These are phyloP conservation scores for Penicillium ucsense DNA, from an alignment of 495 filamentous ascomycete species.

Conservation along the genomic window DNA sequence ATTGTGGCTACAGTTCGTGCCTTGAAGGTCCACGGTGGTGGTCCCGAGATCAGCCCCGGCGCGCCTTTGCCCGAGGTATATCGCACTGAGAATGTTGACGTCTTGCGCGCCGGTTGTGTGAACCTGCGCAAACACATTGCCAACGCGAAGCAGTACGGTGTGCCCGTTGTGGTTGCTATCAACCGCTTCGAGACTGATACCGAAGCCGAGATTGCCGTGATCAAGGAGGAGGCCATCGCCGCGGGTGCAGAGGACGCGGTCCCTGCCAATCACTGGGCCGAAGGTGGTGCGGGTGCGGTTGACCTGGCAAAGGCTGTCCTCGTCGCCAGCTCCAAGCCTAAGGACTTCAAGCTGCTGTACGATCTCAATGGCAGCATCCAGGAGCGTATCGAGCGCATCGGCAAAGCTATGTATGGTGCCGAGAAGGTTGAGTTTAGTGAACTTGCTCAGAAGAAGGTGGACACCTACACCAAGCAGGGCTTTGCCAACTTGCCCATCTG, in stretches of 20 bases:
- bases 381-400: constrained; percentile 86
- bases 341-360: constrained; percentile 87
- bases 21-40: constrained; percentile 92
- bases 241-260: constrained; percentile 93
- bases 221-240: constrained; percentile 82
- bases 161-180: constrained; percentile 95
- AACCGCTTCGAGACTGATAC: constrained; percentile 95
- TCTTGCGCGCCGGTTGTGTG: constrained; percentile 80
- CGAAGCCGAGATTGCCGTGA: constrained; percentile 77
- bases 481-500: constrained; percentile 90
- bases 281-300: constrained; percentile 85
- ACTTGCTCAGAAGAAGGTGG: constrained; percentile 88
- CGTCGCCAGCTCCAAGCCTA: constrained; percentile 69
- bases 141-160: constrained; percentile 79
- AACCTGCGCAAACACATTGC: constrained; percentile 90
- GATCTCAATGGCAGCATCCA: constrained; percentile 69
- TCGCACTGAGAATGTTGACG: constrained; percentile 83
- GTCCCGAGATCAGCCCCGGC: constrained; percentile 82
- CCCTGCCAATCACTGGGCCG: constrained; percentile 91
- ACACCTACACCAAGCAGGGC: constrained; percentile 86
- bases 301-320: constrained; percentile 86
- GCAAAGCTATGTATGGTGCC: constrained; percentile 87
- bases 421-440: constrained; percentile 87
- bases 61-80: constrained; percentile 76
- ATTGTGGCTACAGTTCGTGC: constrained; percentile 93